Evolutionary conservation across 2,329 filamentous ascomycete species (phyloP).

Genomic region (Calonectria naviculata): DNA sequence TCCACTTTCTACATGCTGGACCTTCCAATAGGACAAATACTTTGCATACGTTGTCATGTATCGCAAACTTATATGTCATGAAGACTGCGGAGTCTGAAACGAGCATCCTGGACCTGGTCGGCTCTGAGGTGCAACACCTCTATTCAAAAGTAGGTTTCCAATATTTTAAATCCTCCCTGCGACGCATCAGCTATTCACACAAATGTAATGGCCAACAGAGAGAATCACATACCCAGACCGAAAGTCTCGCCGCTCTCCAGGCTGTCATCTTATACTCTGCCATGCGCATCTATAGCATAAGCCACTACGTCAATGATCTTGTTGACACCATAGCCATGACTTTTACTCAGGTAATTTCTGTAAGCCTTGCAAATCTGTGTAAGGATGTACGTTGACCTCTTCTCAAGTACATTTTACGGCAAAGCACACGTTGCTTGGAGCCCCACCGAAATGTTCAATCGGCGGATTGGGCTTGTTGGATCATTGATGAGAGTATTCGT

Average conservation of each 20-base stretch:
- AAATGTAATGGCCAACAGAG: background rate
- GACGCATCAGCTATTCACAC: background rate
- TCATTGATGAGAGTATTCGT: background rate
- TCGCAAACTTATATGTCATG: background rate
- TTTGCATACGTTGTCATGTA: background rate
- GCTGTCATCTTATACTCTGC: background rate
- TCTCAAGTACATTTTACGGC: background rate
- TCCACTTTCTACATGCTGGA: background rate
- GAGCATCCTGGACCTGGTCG: background rate
- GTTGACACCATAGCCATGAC: slow-evolving; percentile 2
- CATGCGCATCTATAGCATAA: background rate
- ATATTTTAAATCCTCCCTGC: background rate
- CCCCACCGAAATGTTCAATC: background rate
- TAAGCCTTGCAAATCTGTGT: background rate
- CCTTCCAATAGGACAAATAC: background rate
- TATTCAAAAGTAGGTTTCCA: background rate
- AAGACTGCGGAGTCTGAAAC: background rate
- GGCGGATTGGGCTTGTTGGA: background rate
- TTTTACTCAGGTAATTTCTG: background rate
- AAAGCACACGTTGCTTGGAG: background rate
- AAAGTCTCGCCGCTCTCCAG: background rate
- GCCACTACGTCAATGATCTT: background rate
- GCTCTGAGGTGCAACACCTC: background rate
- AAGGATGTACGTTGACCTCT: background rate
- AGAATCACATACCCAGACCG: background rate